Evolutionary conservation across 352 stramenopile species (phyloP).

Genomic region (Pythium guiyangense): DNA sequence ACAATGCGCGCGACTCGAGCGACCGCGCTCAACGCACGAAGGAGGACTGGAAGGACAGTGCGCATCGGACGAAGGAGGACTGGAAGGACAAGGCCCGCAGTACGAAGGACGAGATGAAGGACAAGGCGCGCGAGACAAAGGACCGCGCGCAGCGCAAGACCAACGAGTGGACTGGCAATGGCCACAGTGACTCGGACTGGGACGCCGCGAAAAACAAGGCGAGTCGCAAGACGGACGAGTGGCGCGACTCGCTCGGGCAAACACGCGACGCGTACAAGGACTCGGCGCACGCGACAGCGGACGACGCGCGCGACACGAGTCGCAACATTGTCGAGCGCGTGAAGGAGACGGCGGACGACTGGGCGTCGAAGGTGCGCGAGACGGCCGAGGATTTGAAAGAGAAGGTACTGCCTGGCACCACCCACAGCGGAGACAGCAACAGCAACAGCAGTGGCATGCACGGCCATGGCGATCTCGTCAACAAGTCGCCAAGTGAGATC

Average conservation of each 20-base stretch:
- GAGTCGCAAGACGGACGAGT: conserved; percentile 12
- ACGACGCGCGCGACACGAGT: conserved; percentile 8
- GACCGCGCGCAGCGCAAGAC: conserved; percentile 5
- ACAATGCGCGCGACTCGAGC: too few relatives aligned
- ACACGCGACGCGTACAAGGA: conserved; percentile 10
- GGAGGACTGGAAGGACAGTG: too few relatives aligned
- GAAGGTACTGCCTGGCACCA: conserved; percentile 19
- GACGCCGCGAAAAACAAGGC: conserved; percentile 3
- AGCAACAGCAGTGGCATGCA: background rate
- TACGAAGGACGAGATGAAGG: conserved; percentile 29
- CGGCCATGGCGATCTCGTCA: conserved; percentile 10
- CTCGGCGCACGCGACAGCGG: too few relatives aligned
- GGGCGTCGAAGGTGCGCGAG: too few relatives aligned
- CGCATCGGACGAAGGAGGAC: too few relatives aligned
- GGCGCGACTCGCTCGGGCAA: conserved; percentile 5
- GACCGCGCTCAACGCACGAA: too few relatives aligned
- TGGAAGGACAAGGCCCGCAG: too few relatives aligned
- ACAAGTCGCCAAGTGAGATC: conserved; percentile 22
- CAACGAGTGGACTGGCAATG: too few relatives aligned
- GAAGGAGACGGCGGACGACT: too few relatives aligned
- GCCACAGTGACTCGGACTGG: background rate
- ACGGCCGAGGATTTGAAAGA: conserved; percentile 28
- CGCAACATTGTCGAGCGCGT: too few relatives aligned
- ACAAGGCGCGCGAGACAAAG: conserved; percentile 28
- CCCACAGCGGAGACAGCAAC: background rate